Conservation (phyloP, 23 red algal genomes). For the Gracilaria caudata region DNA sequence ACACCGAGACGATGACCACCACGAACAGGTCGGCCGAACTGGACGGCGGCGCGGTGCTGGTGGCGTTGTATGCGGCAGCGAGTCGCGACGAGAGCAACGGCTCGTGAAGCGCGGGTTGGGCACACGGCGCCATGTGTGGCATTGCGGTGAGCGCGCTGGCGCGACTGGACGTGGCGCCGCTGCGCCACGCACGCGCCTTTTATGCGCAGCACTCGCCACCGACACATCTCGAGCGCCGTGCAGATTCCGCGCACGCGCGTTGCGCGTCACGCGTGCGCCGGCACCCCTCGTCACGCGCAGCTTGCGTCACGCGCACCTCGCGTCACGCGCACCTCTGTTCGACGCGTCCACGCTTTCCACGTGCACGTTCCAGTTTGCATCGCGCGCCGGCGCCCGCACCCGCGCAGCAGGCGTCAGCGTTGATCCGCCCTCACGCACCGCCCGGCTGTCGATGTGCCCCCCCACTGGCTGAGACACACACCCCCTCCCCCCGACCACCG, state of each 20-base stretch:
- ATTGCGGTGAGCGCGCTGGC: not conserved
- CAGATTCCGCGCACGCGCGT: not conserved
- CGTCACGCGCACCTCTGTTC: too few relatives aligned
- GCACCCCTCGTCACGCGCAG: not conserved
- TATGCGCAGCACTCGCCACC: not conserved
- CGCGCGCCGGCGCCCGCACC: not conserved
- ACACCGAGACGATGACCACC: constrained; percentile 34
- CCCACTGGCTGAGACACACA: too few relatives aligned
- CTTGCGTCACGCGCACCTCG: not conserved
- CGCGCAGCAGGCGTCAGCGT: not conserved
- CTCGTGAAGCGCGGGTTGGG: not conserved
- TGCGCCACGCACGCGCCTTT: not conserved
- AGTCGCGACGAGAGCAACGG: not conserved
- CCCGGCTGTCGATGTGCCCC: too few relatives aligned
- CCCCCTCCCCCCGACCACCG: too few relatives aligned
- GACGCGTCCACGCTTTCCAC: not conserved
- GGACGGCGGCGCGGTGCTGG: constrained; percentile 11
- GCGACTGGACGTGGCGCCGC: not conserved
- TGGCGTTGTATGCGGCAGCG: constrained; percentile 2
- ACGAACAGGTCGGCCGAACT: constrained; percentile 53
- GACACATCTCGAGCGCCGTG: constrained; percentile 1
- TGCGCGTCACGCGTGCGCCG: not conserved
- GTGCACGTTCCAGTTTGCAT: not conserved
- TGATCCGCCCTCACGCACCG: not conserved
- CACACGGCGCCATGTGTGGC: not conserved